Conservation (phyloP, 192 early-diverging fungal genomes). For the Phlyctochytrium bullatum region DNA sequence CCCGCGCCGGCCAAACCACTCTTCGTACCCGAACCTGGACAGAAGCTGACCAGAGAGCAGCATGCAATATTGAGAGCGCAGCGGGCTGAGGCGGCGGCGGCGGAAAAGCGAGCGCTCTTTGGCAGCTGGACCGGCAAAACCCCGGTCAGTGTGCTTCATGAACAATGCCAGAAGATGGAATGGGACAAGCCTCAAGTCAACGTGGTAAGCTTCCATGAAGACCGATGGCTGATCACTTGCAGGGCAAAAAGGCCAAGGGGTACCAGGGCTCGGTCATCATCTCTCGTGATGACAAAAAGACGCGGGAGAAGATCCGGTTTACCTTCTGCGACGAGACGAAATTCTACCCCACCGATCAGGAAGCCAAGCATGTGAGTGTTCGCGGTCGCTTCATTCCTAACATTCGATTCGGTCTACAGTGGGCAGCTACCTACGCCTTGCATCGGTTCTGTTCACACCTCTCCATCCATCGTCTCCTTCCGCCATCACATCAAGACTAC, state of each 20-base stretch:
- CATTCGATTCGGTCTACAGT: constrained; percentile 34
- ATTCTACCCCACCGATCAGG: constrained; percentile 40
- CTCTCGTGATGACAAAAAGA: constrained; percentile 60
- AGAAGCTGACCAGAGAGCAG: constrained; percentile 16
- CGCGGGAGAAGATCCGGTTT: constrained; percentile 47
- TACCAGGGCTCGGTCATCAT: constrained; percentile 41
- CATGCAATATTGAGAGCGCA: constrained; percentile 9
- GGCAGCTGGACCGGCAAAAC: constrained; percentile 81
- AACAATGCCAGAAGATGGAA: constrained; percentile 69
- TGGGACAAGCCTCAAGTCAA: constrained; percentile 73
- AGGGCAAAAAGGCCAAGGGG: constrained; percentile 22
- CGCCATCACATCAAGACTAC: constrained; percentile 66
- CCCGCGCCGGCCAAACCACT: neutral
- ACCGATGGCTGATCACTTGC: no score
- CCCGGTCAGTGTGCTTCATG: constrained; percentile 71
- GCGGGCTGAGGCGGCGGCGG: constrained; percentile 17
- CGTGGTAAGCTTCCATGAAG: no score
- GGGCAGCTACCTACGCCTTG: constrained; percentile 74
- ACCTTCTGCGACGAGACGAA: constrained; percentile 27
- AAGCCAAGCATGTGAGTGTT: constrained; percentile 45
- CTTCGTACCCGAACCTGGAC: constrained; percentile 15
- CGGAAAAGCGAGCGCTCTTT: constrained; percentile 17
- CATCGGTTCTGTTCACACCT: constrained; percentile 72
- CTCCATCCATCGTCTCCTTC: constrained; percentile 68
- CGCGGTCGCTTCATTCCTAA: neutral